Evolutionary conservation across 2,329 filamentous ascomycete species (phyloP), one percentile per base, ranked within the genome.

Genomic region (Verticillium dahliae): DNA sequence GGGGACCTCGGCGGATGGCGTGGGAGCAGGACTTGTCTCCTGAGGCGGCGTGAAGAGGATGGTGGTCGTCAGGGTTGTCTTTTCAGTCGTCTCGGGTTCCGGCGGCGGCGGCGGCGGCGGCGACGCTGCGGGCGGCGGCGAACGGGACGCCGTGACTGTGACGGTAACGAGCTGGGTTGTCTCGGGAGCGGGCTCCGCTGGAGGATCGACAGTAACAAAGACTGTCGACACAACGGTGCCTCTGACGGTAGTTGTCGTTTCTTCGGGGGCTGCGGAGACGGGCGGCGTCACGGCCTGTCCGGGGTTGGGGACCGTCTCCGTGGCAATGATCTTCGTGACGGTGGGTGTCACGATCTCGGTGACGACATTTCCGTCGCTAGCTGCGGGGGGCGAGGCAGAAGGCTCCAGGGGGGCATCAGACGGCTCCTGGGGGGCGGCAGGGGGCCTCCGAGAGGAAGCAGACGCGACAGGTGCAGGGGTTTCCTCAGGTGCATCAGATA

Each of bases 141-240:
- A 31, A 31, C 38, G 57, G 6, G 27, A 33, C 5, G 58, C 58
- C 18, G 58, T 59, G 31, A 59, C 45, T 18, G 58, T 59, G 58
- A 59, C 45, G 41, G 58, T 59, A 33, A 59, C 35, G 18, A 54
- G 34, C 7, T 54, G 58, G 9, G 57, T 59, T n/a, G 58, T 54
- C 41, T 59, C 58, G n/a, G 58, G 41, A 34, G 27, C 31, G n/a
- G 59, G 50, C 14, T 18, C 35, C 10, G 52, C 52, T 7, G 15
- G 9, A 9, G 60, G 35, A 1, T 58, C 34, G n/a, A 61, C 58
- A 13, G 62, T 64, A 7, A 62, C 39, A n/a, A 63, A 56, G 6
- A 60, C 58, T 5, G 61, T 63, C 15, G 60, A 45, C 7, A 61
- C 65, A 22, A 65, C 57, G 13, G 62, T 63, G 14, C 61, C 62